These are phyloP conservation scores for Pichiaceae sp. DNA, from an alignment of 1,139 yeast species.

Conservation along the genomic window DNA sequence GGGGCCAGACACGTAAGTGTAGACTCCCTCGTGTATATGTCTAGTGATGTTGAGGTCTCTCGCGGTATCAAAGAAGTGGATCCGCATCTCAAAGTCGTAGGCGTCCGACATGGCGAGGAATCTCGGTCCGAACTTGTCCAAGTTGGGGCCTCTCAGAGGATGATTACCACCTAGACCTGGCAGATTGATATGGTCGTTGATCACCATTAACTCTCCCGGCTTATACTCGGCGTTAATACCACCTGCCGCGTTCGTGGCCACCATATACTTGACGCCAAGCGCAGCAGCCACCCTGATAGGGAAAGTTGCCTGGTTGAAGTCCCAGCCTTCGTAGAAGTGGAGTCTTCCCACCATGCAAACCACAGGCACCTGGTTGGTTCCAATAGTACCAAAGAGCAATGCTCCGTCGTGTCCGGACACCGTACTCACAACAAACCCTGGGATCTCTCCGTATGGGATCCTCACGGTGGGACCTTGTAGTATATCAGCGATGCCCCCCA, in stretches of 20 bases:
- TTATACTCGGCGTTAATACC: conserved; percentile 59
- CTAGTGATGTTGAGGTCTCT: conserved; percentile 40
- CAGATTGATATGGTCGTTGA: conserved; percentile 79
- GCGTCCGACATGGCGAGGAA: conserved; percentile 88
- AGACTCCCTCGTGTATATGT: conserved; percentile 76
- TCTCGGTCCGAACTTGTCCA: conserved; percentile 74
- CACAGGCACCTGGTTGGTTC: conserved; percentile 63
- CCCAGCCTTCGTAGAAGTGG: conserved; percentile 88
- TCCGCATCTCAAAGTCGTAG: conserved; percentile 67
- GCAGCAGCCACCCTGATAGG: conserved; percentile 71
- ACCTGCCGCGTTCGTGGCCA: conserved; percentile 95
- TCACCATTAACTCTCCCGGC: conserved; percentile 88
- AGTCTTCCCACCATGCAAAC: conserved; percentile 91
- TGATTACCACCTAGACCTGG: conserved; percentile 89
- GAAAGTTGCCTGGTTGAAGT: conserved; percentile 71
- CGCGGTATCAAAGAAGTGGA: conserved; percentile 46
- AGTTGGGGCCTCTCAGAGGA: conserved; percentile 83
- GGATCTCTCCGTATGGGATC: conserved; percentile 61
- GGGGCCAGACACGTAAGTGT: conserved; percentile 85
- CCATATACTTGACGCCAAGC: conserved; percentile 51
- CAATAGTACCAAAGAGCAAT: conserved; percentile 71
- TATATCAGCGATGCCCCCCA: conserved; percentile 72
- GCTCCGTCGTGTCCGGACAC: conserved; percentile 89
- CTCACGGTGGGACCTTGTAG: conserved; percentile 34
- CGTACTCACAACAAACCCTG: conserved; percentile 75